Evolutionary conservation across 192 early-diverging fungal genomes (phyloP), one percentile per base, ranked within the genome.

Genomic region (Podila epicladia): DNA sequence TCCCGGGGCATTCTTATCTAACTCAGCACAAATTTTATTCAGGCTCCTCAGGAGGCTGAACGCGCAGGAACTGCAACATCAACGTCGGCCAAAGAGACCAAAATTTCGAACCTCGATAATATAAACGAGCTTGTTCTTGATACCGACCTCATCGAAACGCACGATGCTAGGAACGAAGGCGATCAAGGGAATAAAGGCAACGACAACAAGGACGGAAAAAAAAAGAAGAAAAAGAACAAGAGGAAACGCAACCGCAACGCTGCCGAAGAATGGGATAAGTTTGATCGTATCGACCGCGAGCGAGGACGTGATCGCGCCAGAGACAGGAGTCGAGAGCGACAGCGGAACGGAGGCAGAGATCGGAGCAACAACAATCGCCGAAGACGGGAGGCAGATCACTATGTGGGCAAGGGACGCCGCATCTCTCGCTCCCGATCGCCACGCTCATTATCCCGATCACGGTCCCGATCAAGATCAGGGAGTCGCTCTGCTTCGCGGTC

Each of bases 61-160:
- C 22, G 9, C 9, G 53, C 20, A 55, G 22, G 53, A 26, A 55
- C 53, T 55, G 53, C 24, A 12, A 12, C 41, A 45, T 45, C 41
- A 17, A 45, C 41, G 15, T 45, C 41, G 41, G 41, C 13, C 11
- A 49, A 28, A 7, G 53, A 50, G 28, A 37, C 62, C 9, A 57
- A 53, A 11, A 12, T 55, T 37, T 55, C 77, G 0, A 80, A 80
- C 11, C 24, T 80, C 26, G 77, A 80, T 41, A 68, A 80, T n/a
- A 80, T 80, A 49, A 72, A 80, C 55, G 77, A 80, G 50, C 72
- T 80, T 29, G 77, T 80, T 8, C 65, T 80, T 12, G 77, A 80
- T 8, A 73, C 77, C 2, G 77, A 80, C 19, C 61, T 5, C n/a
- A 22, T 80, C 5, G 45, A 64, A 26, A 61, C 50, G 13, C 33